A percentile compares a stretch with the other conserved stretches of the same genome.
Evolutionary conservation across 441 rosid species (phyloP).

Genomic region (Populus trichocarpa): DNA sequence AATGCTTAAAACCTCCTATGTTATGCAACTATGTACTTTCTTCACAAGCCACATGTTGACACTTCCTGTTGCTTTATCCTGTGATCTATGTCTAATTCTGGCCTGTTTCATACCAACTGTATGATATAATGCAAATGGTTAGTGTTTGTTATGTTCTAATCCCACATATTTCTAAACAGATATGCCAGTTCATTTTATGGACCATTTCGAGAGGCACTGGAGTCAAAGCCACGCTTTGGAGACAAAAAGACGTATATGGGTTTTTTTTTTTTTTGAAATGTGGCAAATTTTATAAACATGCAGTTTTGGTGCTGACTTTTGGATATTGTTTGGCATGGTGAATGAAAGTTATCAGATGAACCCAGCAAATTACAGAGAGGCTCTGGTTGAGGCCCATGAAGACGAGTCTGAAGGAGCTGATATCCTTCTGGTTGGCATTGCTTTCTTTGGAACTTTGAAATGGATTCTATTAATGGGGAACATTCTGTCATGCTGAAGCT

Average conservation of each 20-base stretch:
- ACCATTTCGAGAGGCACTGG: conserved; percentile 93
- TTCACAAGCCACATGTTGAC: background rate
- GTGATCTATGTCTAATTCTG: background rate
- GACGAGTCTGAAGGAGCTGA: conserved; percentile 99
- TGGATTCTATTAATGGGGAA: conserved; percentile 1
- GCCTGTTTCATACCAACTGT: background rate
- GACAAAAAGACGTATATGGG: conserved; percentile 81
- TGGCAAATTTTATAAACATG: background rate
- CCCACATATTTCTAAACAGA: conserved; percentile 32
- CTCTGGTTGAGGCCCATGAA: conserved; percentile 78
- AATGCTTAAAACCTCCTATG: background rate
- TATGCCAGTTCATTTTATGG: conserved; percentile 97
- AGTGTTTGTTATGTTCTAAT: conserved; percentile 3
- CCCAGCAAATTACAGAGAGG: conserved; percentile 92
- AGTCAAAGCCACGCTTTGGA: conserved; percentile 93
- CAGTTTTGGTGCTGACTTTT: conserved; percentile 9
- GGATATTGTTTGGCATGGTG: conserved; percentile 24
- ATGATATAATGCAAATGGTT: background rate
- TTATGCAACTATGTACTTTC: background rate
- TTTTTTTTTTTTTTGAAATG: background rate
- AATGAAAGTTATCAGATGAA: conserved; percentile 93
- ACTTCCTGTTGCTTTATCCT: background rate
- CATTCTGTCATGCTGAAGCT: conserved; percentile 16
- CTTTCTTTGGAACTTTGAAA: conserved; percentile 6
- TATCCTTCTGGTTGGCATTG: conserved; percentile 70